Percentiles rank a stretch among this genome's conserved stretches.
Evolutionary conservation across 2,329 filamentous ascomycete genomes (phyloP).

Genomic region (Exophiala sp.): DNA sequence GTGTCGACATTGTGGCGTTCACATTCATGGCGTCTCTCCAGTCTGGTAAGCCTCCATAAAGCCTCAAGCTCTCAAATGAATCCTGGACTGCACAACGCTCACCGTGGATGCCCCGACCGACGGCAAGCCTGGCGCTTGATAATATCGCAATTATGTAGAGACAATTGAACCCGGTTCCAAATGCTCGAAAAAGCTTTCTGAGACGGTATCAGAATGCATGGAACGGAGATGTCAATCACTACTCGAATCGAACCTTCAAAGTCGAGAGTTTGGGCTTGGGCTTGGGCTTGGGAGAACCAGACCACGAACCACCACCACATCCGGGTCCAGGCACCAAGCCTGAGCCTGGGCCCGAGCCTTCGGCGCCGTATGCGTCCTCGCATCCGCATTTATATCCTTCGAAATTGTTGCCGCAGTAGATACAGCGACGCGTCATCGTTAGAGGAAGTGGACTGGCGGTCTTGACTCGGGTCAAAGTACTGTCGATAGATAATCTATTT

Average conservation of each 20-base stretch:
- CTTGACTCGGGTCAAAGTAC: background rate
- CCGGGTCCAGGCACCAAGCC: background rate
- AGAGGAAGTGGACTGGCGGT: background rate
- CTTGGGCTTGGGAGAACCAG: background rate
- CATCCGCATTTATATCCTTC: conserved; percentile 8
- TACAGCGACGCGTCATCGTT: background rate
- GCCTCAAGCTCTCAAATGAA: no score
- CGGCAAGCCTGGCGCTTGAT: no score
- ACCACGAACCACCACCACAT: background rate
- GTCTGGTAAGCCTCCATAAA: no score
- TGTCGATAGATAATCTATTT: no score
- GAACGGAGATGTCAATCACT: background rate
- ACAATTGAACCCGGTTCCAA: no score
- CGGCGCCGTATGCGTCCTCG: background rate
- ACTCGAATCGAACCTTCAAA: background rate
- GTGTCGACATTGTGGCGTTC: no score
- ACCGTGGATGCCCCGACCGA: no score
- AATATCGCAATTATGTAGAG: no score
- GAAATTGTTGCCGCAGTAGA: conserved; percentile 10
- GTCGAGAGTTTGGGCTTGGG: background rate
- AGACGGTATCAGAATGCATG: background rate
- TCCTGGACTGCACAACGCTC: no score
- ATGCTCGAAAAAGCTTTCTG: no score
- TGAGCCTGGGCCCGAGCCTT: background rate
- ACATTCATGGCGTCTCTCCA: no score